A percentile compares a stretch with the other conserved stretches of the same genome.
phyloP scores from a whole-genome alignment of 345 rosid species.

The Bretschneidera sinensis region DNA sequence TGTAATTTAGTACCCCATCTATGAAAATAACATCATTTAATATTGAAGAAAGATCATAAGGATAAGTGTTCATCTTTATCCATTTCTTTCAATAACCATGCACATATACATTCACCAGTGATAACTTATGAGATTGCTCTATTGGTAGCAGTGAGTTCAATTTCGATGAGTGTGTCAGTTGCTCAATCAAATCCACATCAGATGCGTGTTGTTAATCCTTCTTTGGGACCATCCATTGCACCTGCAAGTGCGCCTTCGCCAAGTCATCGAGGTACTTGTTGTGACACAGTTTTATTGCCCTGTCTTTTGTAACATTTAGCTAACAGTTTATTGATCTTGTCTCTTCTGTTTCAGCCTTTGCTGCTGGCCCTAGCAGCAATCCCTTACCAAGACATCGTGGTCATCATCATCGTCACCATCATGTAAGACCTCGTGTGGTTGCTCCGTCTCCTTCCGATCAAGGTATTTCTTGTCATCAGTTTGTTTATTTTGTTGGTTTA shows the following conservation, averaged over 20 bases:
- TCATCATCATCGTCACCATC: conserved; percentile 53
- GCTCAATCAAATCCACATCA: conserved; percentile 30
- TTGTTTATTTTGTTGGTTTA: no score
- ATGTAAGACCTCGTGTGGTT: conserved; percentile 38
- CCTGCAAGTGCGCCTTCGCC: conserved; percentile 51
- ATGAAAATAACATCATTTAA: no score
- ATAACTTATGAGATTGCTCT: conserved; percentile 19
- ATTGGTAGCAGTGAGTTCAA: conserved; percentile 45
- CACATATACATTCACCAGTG: neutral
- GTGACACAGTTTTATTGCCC: neutral
- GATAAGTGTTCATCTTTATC: neutral
- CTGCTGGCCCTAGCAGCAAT: conserved; percentile 34
- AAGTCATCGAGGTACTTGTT: conserved; percentile 35
- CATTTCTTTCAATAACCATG: neutral
- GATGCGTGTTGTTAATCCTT: conserved; percentile 30
- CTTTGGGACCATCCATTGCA: conserved; percentile 29
- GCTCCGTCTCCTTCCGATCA: conserved; percentile 69
- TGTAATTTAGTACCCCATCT: no score
- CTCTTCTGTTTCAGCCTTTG: conserved; percentile 32
- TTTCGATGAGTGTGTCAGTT: conserved; percentile 38
- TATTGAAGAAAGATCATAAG: no score
- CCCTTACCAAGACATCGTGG: conserved; percentile 37
- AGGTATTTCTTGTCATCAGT: conserved; percentile 30
- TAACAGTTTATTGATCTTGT: conserved; percentile 13
- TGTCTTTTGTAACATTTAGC: conserved; percentile 8